Conservation (phyloP, 768 basidiomycete species). For the Mycena crocata region DNA sequence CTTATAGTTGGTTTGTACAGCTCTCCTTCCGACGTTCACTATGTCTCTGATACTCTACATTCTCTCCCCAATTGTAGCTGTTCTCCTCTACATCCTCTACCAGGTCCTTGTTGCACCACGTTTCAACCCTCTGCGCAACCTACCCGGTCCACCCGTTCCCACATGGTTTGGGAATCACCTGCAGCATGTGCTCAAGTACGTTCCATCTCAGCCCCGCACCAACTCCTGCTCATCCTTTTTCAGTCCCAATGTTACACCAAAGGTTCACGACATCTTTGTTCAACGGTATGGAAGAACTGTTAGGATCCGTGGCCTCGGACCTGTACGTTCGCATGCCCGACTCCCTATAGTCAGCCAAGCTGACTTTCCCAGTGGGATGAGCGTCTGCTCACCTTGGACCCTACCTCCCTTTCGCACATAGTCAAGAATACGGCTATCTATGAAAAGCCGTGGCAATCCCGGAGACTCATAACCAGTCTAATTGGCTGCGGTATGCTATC, state of each 20-base stretch:
- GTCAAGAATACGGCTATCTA: constrained; percentile 78
- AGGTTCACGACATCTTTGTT: constrained; percentile 64
- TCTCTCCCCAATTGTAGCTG: constrained; percentile 21
- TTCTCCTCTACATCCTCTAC: constrained; percentile 43
- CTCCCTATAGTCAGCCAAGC: neutral
- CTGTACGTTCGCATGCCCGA: constrained; percentile 60
- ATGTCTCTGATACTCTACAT: constrained; percentile 13
- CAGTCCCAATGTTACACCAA: constrained; percentile 66
- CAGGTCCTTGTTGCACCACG: constrained; percentile 45
- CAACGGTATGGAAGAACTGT: constrained; percentile 76
- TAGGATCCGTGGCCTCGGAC: constrained; percentile 73
- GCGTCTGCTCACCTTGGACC: constrained; percentile 85
- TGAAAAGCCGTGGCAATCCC: constrained; percentile 87
- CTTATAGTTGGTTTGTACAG: neutral
- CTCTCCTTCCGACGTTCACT: constrained; percentile 9
- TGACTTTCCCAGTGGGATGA: constrained; percentile 76
- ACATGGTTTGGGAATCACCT: constrained; percentile 68
- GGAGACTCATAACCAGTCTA: constrained; percentile 76
- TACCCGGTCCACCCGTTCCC: constrained; percentile 71
- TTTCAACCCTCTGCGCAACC: constrained; percentile 60
- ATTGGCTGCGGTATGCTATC: constrained; percentile 89
- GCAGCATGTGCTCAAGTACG: constrained; percentile 68
- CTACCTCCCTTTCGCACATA: constrained; percentile 77
- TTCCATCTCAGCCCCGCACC: constrained; percentile 8
- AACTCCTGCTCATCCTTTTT: constrained; percentile 7